phyloP scores from a whole-genome alignment of 2,329 filamentous ascomycete species.

The Aspergillus aculeatinus region DNA sequence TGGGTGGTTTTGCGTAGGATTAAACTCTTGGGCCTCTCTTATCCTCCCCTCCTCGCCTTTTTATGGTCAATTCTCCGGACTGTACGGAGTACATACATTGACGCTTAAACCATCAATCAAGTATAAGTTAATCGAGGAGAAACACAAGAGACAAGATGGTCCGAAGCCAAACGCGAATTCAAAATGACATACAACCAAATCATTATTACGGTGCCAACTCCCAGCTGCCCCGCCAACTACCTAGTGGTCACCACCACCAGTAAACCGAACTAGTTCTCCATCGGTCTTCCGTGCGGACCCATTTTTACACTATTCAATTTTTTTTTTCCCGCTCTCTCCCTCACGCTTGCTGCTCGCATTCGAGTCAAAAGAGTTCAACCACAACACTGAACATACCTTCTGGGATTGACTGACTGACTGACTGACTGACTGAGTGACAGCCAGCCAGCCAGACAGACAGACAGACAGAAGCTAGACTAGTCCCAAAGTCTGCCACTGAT shows the following conservation, averaged over 20 bases:
- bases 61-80: neutral
- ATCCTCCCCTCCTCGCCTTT: neutral
- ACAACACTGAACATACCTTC: too few species aligned
- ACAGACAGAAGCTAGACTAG: neutral
- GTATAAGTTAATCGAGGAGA: too few species aligned
- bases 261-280: constrained; percentile 10
- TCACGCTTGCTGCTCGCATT: constrained; percentile 15
- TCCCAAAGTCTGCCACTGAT: neutral
- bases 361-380: neutral
- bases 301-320: constrained; percentile 13
- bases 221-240: constrained; percentile 16
- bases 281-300: constrained; percentile 16
- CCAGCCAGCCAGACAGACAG: neutral
- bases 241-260: neutral
- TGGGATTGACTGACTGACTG: neutral
- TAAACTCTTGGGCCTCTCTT: neutral
- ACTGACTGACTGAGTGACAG: neutral
- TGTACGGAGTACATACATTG: too few species aligned
- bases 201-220: constrained; percentile 13
- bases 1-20: neutral
- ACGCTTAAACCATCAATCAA: too few species aligned
- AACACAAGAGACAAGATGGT: neutral
- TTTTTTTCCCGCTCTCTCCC: constrained; percentile 18
- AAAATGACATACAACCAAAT: constrained; percentile 2
- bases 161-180: neutral